phyloP scores from a whole-genome alignment of 192 early-diverging fungal species.

The Podila epicladia region DNA sequence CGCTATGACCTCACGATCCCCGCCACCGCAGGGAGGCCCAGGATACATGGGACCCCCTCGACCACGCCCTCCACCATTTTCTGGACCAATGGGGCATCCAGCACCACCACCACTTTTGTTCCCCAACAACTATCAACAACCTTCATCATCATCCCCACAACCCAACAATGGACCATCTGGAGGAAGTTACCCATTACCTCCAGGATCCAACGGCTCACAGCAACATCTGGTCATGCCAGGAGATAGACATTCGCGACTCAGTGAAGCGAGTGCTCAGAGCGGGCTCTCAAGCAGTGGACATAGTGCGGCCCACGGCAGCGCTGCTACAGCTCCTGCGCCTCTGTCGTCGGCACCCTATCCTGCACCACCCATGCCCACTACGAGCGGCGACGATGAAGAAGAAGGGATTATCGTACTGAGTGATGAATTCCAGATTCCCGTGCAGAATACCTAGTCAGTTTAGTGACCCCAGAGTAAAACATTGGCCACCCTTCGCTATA shows the following conservation, averaged over 20 bases:
- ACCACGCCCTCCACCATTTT: constrained; percentile 10
- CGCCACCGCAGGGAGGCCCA: not conserved
- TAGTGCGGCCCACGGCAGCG: not conserved
- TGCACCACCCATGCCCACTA: not conserved
- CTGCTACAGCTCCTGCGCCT: not conserved
- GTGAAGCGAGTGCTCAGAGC: constrained; percentile 2
- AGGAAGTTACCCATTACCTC: not conserved
- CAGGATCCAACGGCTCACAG: not conserved
- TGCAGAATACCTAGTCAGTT: too few species aligned
- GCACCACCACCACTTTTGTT: constrained; percentile 16
- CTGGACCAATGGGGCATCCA: constrained; percentile 3
- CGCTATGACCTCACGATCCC: not conserved
- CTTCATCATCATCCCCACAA: constrained; percentile 11
- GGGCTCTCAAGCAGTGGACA: not conserved
- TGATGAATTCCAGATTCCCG: not conserved
- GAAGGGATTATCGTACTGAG: constrained; percentile 1
- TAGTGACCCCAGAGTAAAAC: too few species aligned
- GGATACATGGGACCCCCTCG: not conserved
- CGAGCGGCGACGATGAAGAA: not conserved
- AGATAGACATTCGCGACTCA: not conserved
- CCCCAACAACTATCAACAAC: constrained; percentile 18
- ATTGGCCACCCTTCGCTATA: too few species aligned
- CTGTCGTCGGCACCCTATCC: not conserved
- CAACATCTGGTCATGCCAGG: not conserved
- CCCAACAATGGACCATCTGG: not conserved